Conservation (phyloP, 495 filamentous ascomycete species). For the Aspergillus saccharolyticus region DNA sequence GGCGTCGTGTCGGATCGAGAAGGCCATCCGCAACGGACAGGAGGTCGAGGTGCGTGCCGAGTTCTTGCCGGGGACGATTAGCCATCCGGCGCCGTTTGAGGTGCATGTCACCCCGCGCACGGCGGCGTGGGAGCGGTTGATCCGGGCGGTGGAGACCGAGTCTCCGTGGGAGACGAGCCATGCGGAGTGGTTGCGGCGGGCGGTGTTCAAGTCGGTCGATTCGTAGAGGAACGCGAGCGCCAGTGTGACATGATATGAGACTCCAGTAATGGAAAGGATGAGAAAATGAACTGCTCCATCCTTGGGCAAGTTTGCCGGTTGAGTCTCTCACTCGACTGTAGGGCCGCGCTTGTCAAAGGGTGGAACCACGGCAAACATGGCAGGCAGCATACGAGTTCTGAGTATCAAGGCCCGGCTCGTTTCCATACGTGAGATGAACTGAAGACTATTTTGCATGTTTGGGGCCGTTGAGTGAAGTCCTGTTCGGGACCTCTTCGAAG, state of each 20-base stretch:
- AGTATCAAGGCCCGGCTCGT: conserved; percentile 9
- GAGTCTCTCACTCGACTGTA: neutral
- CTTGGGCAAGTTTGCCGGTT: too few relatives aligned
- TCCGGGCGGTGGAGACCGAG: conserved; percentile 32
- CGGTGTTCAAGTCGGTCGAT: neutral
- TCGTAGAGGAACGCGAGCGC: too few relatives aligned
- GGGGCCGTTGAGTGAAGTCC: conserved; percentile 18
- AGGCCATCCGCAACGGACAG: conserved; percentile 11
- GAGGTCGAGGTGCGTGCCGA: conserved; percentile 21
- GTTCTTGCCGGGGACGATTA: conserved; percentile 36
- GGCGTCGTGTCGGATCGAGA: conserved; percentile 47
- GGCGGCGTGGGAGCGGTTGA: conserved; percentile 27
- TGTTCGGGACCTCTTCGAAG: conserved; percentile 8
- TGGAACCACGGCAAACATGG: conserved; percentile 23
- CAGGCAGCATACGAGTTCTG: conserved; percentile 22
- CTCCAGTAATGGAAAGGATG: too few relatives aligned
- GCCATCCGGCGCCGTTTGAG: conserved; percentile 33
- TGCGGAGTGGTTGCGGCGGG: conserved; percentile 11
- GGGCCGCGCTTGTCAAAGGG: conserved; percentile 3
- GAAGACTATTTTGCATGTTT: conserved; percentile 21
- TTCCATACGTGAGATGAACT: conserved; percentile 20
- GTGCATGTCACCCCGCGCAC: conserved; percentile 29
- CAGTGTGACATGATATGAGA: too few relatives aligned
- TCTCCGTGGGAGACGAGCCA: conserved; percentile 45
- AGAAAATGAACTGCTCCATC: too few relatives aligned